A percentile compares a stretch with the other conserved stretches of the same genome.
These are phyloP conservation scores for Phlyctochytrium bullatum DNA, from an alignment of 192 early-diverging fungal species.

Conservation along the genomic window DNA sequence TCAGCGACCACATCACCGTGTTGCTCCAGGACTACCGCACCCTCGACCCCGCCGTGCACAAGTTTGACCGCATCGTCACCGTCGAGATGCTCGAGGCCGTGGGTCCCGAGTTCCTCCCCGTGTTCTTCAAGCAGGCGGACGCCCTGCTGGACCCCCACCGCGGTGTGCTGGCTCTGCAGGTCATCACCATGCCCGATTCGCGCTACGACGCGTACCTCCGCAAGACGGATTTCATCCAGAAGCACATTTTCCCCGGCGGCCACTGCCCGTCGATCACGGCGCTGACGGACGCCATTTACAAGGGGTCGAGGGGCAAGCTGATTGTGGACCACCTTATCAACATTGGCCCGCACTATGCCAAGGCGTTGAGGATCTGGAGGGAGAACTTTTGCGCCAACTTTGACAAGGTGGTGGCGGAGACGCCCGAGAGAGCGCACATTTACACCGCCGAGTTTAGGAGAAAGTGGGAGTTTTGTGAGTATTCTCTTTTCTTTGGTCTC, in stretches of 20 bases:
- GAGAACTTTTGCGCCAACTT: conserved; percentile 57
- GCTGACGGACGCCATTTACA: conserved; percentile 49
- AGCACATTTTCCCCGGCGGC: conserved; percentile 76
- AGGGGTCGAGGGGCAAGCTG: conserved; percentile 52
- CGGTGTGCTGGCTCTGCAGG: conserved; percentile 60
- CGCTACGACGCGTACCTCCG: conserved; percentile 57
- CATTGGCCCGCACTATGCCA: conserved; percentile 70
- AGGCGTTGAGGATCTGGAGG: conserved; percentile 68
- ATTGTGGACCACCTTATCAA: conserved; percentile 58
- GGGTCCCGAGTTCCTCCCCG: conserved; percentile 59
- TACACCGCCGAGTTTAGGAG: conserved; percentile 65
- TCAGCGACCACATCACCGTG: conserved; percentile 55
- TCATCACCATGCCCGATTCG: conserved; percentile 70
- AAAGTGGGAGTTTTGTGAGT: conserved; percentile 70
- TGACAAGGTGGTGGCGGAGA: conserved; percentile 42
- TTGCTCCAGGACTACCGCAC: conserved; percentile 68
- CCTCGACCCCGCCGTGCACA: conserved; percentile 49
- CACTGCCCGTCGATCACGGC: conserved; percentile 66
- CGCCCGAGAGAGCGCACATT: conserved; percentile 24
- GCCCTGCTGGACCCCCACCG: conserved; percentile 51
- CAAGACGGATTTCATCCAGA: conserved; percentile 67
- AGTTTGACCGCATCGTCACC: conserved; percentile 69
- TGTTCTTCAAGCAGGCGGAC: conserved; percentile 62
- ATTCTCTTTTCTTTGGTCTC: neutral
- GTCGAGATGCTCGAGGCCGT: conserved; percentile 79